A percentile compares a stretch with the other conserved stretches of the same genome.
Conservation (phyloP, 2,329 filamentous ascomycete genomes). For the Domatiomyces catenatus region DNA sequence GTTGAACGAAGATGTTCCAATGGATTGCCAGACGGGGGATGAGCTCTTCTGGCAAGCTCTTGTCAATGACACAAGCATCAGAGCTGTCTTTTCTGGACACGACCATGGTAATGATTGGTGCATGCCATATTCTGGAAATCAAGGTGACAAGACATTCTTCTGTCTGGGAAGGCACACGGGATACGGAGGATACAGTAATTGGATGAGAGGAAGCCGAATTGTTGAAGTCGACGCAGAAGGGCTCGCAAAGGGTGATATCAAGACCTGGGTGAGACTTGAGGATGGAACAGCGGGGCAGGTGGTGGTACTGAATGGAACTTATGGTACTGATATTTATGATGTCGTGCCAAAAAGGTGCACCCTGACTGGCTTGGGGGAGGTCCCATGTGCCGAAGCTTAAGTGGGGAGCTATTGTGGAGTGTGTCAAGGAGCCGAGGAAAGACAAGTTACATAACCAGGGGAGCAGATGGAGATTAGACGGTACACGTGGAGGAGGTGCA, state of each 20-base stretch:
- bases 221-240: conserved; percentile 31
- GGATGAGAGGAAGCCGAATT: conserved; percentile 46
- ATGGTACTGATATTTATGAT: conserved; percentile 41
- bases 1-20: conserved; percentile 30
- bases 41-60: conserved; percentile 46
- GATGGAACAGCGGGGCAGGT: conserved; percentile 36
- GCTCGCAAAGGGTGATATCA: conserved; percentile 28
- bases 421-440: too few relatives aligned
- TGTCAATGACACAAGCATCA: conserved; percentile 37
- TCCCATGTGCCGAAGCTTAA: background rate
- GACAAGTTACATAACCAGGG: too few relatives aligned
- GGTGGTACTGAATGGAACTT: conserved; percentile 45
- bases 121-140: conserved; percentile 26
- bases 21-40: conserved; percentile 23
- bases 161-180: conserved; percentile 54
- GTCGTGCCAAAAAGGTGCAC: conserved; percentile 11
- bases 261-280: conserved; percentile 49
- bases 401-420: too few relatives aligned
- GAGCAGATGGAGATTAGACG: too few relatives aligned
- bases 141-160: conserved; percentile 28
- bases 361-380: background rate
- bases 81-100: conserved; percentile 48
- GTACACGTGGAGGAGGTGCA: too few relatives aligned
- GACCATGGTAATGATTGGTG: conserved; percentile 51
- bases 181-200: conserved; percentile 54